phyloP scores from a whole-genome alignment of 176 grass and related monocot species.

The Avena atlantica region DNA sequence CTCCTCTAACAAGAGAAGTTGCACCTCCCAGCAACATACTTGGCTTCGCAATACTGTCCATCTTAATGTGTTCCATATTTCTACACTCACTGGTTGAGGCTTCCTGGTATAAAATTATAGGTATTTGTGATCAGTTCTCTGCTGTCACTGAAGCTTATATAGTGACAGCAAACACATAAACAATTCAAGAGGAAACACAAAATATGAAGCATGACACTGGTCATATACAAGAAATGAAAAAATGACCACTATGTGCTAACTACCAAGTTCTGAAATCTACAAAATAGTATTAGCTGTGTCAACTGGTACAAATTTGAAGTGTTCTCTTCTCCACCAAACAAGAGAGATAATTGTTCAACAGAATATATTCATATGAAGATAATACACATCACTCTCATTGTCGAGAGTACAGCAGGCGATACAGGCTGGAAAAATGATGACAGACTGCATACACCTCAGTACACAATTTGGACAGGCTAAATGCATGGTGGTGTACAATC shows the following conservation, averaged over 20 bases:
- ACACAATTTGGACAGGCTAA: constrained; percentile 12
- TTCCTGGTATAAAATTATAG: constrained; percentile 41
- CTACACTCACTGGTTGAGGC: not conserved
- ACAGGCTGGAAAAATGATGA: not conserved
- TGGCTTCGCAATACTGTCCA: constrained; percentile 15
- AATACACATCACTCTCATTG: constrained; percentile 13
- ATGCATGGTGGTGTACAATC: constrained; percentile 14
- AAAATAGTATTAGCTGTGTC: not conserved
- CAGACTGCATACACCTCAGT: constrained; percentile 7
- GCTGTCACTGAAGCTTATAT: constrained; percentile 15
- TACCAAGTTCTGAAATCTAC: not conserved
- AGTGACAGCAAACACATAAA: constrained; percentile 5
- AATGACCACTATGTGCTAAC: not conserved
- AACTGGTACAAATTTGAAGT: constrained; percentile 6
- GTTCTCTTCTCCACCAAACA: constrained; percentile 16
- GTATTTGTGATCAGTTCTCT: not conserved
- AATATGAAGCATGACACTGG: not conserved
- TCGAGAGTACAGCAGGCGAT: not conserved
- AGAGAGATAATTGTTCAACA: not conserved
- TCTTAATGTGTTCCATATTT: constrained; percentile 24
- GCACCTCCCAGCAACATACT: constrained; percentile 15
- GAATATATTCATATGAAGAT: not conserved
- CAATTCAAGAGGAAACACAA: constrained; percentile 7
- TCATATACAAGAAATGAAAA: not conserved
- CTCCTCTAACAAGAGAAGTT: constrained; percentile 30